Base-by-base conservation (phyloP, 768 basidiomycete genomes). In the Lactarius hatsudake region DNA sequence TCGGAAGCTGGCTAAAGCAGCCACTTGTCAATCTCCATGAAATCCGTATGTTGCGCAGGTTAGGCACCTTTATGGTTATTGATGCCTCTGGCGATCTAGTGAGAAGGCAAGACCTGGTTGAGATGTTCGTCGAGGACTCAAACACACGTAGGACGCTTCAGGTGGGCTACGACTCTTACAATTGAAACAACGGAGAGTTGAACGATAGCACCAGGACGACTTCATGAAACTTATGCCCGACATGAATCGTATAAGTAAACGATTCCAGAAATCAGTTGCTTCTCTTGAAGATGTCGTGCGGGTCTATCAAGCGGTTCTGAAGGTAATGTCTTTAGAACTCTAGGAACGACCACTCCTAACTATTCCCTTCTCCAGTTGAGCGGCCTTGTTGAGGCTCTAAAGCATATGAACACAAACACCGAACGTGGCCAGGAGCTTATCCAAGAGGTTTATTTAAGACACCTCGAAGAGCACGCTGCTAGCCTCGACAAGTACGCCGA, bases 1-100 rank as follows among this genome's bases (percentile, higher is more conserved):
- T 99, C 3, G 91, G 88, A 0, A 88, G 87, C 58, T 98, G 96
- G 96, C 79, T 99, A 51, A 98, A 97, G 74, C 97, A 98, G 75
- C 97, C 97, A 6, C 79, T 98, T 32, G 86, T 98, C 36, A 98
- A 97, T 76, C 76, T 93, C 43, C 96, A 98, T 70, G 92, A 95
- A 74, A 98, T 98, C 68, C 82, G 94, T 93, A 65, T 69, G 93
- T 7, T 40, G 30, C 26, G 15, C 5, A 12, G 9, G 13, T 23
- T 4, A 34, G 40, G 56, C 7, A 20, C 51, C 62, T 48, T 55
- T 55, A n/a, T 43, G 32, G 8, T 40, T 12, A 32, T 15, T 72
- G 18, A 42, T 61, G 58, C 30, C 36, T 42, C 26, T 32, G 40
- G 28, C 23, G 18, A 54, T 13, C 7, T 72, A 96, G 96, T 85